Evolutionary conservation across 257 asterid species (phyloP).

Genomic region (Fraxinus excelsior): DNA sequence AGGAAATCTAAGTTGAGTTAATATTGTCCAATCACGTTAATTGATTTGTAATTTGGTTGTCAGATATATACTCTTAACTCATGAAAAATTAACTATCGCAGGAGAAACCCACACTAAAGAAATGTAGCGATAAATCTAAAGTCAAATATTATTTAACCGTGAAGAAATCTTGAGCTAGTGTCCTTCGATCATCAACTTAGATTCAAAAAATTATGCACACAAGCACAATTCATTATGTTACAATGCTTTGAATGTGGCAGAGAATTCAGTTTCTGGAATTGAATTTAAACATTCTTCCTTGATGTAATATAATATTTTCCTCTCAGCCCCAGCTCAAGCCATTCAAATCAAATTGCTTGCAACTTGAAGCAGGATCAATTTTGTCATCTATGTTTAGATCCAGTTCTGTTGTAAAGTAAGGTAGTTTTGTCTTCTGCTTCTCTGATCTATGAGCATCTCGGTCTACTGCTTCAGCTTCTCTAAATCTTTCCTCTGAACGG

Average conservation of each 20-base stretch:
- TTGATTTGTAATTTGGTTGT: neutral
- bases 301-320: neutral
- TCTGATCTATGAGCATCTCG: constrained; percentile 32
- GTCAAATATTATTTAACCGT: neutral
- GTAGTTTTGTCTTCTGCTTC: constrained; percentile 45
- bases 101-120: neutral
- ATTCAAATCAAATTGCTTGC: constrained; percentile 73
- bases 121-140: neutral
- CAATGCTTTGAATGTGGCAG: constrained; percentile 17
- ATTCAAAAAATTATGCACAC: constrained; percentile 4
- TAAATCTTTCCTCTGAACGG: constrained; percentile 35
- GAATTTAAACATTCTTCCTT: neutral
- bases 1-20: neutral
- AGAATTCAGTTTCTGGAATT: constrained; percentile 13
- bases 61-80: neutral
- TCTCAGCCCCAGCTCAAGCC: constrained; percentile 67
- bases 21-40: neutral
- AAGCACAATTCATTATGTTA: constrained; percentile 14
- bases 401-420: constrained; percentile 53
- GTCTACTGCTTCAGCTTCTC: constrained; percentile 28
- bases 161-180: neutral
- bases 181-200: neutral
- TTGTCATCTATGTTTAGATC: constrained; percentile 71
- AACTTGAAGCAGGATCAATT: constrained; percentile 54
- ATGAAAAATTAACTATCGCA: neutral